Conservation (phyloP, 2,329 filamentous ascomycete genomes). For the Fonsecaea nubica region DNA sequence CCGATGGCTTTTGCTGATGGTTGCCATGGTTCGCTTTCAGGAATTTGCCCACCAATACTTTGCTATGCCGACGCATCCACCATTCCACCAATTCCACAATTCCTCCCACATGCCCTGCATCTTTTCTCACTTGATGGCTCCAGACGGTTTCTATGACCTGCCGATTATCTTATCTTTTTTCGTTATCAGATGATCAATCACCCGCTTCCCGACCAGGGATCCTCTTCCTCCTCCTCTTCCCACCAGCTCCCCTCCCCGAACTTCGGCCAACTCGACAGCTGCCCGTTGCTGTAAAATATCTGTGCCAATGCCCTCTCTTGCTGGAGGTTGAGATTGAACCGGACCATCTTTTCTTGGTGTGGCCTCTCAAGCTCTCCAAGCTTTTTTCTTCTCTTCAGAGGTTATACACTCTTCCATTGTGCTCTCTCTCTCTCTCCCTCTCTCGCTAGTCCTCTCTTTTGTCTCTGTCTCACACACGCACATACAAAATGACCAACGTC, state of each 20-base stretch:
- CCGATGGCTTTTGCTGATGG: too few relatives aligned
- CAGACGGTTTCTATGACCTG: constrained; percentile 4
- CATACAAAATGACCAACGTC: constrained; percentile 67
- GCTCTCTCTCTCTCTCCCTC: neutral
- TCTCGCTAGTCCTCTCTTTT: neutral
- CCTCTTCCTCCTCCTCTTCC: neutral
- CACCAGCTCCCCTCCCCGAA: neutral
- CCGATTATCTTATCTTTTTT: constrained; percentile 22
- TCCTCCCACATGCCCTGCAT: neutral
- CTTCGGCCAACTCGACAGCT: neutral
- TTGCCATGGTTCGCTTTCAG: neutral
- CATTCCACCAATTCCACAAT: neutral
- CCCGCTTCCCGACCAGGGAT: neutral
- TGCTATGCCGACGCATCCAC: neutral
- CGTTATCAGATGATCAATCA: constrained; percentile 27
- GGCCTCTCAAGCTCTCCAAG: neutral
- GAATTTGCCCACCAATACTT: constrained; percentile 12
- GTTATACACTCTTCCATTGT: neutral
- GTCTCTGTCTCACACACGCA: neutral
- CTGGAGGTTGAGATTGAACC: neutral
- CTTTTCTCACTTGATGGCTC: neutral
- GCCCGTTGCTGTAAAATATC: neutral
- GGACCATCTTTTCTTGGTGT: neutral
- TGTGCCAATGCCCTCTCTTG: neutral
- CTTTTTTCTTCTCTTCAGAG: neutral